Conservation (phyloP, 139 green algal species). For the Deuterostichococcus epilithicus region DNA sequence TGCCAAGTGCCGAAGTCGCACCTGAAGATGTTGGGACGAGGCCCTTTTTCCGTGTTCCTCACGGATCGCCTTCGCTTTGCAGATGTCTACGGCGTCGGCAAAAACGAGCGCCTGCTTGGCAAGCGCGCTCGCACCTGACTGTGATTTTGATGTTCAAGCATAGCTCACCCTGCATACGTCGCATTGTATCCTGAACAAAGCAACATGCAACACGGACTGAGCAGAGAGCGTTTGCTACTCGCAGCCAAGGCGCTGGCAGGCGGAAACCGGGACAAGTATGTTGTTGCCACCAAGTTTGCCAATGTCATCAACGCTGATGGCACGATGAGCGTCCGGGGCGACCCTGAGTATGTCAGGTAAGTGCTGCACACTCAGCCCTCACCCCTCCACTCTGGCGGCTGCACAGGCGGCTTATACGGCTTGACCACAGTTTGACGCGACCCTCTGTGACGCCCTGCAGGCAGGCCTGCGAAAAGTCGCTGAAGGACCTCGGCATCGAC, state of each 20-base stretch:
- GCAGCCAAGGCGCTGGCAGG: neutral
- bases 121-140: too few species aligned
- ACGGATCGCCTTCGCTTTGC: too few species aligned
- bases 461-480: slow-evolving; percentile 35
- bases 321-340: neutral
- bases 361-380: too few species aligned
- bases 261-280: neutral
- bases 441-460: slow-evolving; percentile 3
- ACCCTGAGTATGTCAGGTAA: neutral
- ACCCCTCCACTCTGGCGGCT: too few species aligned
- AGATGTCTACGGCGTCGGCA: neutral
- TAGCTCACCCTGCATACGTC: too few species aligned
- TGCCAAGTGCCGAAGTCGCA: too few species aligned
- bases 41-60: too few species aligned
- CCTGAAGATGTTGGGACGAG: too few species aligned
- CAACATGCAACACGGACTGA: too few species aligned
- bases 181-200: too few species aligned
- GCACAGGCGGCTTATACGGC: too few species aligned
- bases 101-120: neutral
- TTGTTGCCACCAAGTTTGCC: neutral
- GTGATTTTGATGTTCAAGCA: neutral
- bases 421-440: too few species aligned
- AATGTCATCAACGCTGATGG: neutral
- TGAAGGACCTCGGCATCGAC: slow-evolving; percentile 45
- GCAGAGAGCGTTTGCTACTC: neutral